Evolutionary conservation across 2,329 filamentous ascomycete genomes (phyloP).

Genomic region (Ceratocystiopsis brevicomis): DNA sequence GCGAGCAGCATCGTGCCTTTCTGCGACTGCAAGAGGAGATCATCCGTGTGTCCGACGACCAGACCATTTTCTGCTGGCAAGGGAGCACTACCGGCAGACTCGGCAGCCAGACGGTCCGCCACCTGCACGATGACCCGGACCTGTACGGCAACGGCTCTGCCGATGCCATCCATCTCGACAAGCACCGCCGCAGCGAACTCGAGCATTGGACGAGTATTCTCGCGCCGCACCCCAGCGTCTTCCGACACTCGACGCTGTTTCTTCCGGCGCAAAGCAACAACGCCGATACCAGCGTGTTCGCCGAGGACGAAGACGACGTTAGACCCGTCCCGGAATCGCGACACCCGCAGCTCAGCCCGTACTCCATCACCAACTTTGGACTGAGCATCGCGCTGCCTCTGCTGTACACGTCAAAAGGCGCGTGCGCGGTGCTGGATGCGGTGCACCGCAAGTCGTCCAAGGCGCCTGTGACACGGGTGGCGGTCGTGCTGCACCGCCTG

Average conservation of each 20-base stretch:
- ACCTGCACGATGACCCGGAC: neutral
- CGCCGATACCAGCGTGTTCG: no score
- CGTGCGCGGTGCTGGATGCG: conserved; percentile 6
- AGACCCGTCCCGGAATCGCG: neutral
- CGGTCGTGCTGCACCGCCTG: conserved; percentile 3
- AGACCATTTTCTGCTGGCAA: conserved; percentile 15
- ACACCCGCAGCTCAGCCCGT: neutral
- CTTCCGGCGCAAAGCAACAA: neutral
- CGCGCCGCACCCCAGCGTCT: conserved; percentile 6
- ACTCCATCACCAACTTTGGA: conserved; percentile 8
- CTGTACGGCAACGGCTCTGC: neutral
- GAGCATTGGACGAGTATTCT: conserved; percentile 7
- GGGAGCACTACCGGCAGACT: neutral
- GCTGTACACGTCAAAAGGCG: conserved; percentile 5
- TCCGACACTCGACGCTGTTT: conserved; percentile 3
- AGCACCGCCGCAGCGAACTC: conserved; percentile 1
- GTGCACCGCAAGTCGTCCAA: neutral
- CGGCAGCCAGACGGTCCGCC: neutral
- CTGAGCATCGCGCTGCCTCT: conserved; percentile 6
- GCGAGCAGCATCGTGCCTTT: conserved; percentile 12
- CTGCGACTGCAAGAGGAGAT: conserved; percentile 14
- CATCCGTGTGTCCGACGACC: conserved; percentile 12
- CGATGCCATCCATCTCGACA: no score
- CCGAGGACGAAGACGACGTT: neutral
- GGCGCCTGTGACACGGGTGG: neutral